Evolutionary conservation across 2,329 filamentous ascomycete genomes (phyloP).

Genomic region (Botryosphaeria dothidea): DNA sequence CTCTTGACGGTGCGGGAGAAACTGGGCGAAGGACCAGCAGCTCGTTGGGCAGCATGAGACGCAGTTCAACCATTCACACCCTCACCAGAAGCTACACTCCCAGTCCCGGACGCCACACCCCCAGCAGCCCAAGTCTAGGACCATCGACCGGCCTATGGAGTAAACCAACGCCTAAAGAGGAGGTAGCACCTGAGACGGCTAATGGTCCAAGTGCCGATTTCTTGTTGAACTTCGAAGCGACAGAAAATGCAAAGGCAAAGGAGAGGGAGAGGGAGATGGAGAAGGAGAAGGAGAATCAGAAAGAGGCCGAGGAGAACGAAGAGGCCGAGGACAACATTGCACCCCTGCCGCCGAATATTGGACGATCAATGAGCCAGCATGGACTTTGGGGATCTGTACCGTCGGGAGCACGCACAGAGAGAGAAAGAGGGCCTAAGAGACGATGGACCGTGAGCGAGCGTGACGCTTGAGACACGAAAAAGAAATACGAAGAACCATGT

Average conservation of each 20-base stretch:
- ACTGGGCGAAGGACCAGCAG: conserved; percentile 35
- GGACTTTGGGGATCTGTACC: conserved; percentile 48
- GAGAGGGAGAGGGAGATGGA: background rate
- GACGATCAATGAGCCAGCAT: conserved; percentile 28
- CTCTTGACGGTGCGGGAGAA: conserved; percentile 32
- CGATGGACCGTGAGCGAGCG: conserved; percentile 41
- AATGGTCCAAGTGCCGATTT: conserved; percentile 33
- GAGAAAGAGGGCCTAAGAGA: conserved; percentile 42
- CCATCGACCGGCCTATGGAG: conserved; percentile 43
- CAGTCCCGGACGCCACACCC: conserved; percentile 24
- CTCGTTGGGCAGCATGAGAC: conserved; percentile 42
- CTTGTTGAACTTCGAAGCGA: conserved; percentile 33
- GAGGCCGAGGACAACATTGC: conserved; percentile 34
- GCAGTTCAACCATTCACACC: conserved; percentile 31
- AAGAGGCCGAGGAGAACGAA: conserved; percentile 28
- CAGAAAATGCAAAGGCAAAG: conserved; percentile 24
- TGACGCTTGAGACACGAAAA: background rate
- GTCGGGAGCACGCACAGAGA: conserved; percentile 33
- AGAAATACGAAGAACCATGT: background rate
- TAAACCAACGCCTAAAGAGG: conserved; percentile 25
- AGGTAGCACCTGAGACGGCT: conserved; percentile 25
- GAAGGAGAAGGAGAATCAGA: conserved; percentile 29
- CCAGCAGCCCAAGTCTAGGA: conserved; percentile 23
- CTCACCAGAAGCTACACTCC: conserved; percentile 27
- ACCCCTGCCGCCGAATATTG: conserved; percentile 28